Evolutionary conservation across 495 filamentous ascomycete species (phyloP), one percentile per base, ranked within the genome.

Genomic region (Aspergillus homomorphus): DNA sequence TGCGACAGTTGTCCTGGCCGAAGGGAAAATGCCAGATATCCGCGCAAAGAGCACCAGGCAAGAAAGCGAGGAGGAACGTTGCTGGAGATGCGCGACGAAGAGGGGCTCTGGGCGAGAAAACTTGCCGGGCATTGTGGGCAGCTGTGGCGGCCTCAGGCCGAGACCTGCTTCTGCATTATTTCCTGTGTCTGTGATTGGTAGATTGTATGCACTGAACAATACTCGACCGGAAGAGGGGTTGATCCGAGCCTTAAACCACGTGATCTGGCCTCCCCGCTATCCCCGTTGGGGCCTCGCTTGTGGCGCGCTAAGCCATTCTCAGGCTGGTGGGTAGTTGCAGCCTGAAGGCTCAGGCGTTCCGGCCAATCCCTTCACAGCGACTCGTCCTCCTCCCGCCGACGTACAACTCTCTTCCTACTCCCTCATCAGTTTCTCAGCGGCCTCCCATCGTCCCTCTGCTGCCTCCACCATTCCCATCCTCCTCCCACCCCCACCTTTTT

Each of bases 321-420:
- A 51, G 48, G 16, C 24, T 64, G 24, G 66, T 50, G 20, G 26
- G 14, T 20, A 8, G 20, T 62, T 45, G 55, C 9, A 63, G 73
- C 73, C 73, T 74, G 66, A 73, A 26, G 48, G 43, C 38, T 69
- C 58, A 70, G 70, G 70, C 68, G 33, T 26, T 45, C 26, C 33
- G 54, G 60, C 52, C 46, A 66, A 64, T 69, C 59, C 64, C 62
- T 71, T 66, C 67, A 67, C 69, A 63, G 65, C 63, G 61, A 70
- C 68, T 69, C 64, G 62, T 56, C 57, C 67, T 53, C 57, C 64
- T 61, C 62, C 63, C 59, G 62, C 67, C 58, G 64, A 67, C 65
- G 62, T 63, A 54, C 63, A 68, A 68, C 65, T 67, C 61, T 62
- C 64, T 59, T 68, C 53, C 67, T 64, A 59, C 69, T 69, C 68